These are phyloP conservation scores for Mortierella sp. DNA, from an alignment of 371 early-diverging fungal genomes.

Conservation along the genomic window DNA sequence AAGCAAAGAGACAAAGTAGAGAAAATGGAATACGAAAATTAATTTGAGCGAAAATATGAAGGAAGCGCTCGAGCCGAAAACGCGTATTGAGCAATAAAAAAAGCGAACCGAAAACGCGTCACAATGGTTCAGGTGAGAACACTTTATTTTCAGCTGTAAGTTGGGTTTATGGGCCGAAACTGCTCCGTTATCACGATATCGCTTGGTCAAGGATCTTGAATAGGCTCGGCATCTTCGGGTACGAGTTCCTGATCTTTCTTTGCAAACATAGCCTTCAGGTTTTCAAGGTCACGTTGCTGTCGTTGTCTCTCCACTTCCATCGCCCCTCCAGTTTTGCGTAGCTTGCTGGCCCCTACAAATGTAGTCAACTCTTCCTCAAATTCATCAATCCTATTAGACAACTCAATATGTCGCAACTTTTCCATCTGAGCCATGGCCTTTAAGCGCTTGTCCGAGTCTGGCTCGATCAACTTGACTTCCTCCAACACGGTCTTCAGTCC, in stretches of 20 bases:
- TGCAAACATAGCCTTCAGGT: constrained; percentile 70
- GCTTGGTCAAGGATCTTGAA: background rate
- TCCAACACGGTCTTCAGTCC: constrained; percentile 74
- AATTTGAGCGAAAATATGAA: background rate
- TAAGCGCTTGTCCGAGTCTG: constrained; percentile 74
- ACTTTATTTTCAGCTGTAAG: background rate
- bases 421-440: constrained; percentile 79
- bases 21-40: background rate
- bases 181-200: too few species aligned
- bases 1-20: too few species aligned
- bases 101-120: background rate
- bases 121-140: background rate
- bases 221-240: background rate
- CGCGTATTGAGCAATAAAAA: background rate
- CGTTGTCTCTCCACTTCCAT: constrained; percentile 75
- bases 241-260: constrained; percentile 2
- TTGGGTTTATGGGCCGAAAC: background rate
- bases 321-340: constrained; percentile 80
- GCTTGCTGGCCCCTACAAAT: constrained; percentile 72
- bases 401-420: constrained; percentile 73
- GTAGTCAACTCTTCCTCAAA: constrained; percentile 79
- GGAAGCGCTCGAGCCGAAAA: too few species aligned
- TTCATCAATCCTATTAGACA: constrained; percentile 73
- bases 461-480: constrained; percentile 76
- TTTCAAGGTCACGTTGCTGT: constrained; percentile 70